Evolutionary conservation across 768 basidiomycete genomes (phyloP), one percentile per base, ranked within the genome.

Genomic region (Rubroboletus satanas): DNA sequence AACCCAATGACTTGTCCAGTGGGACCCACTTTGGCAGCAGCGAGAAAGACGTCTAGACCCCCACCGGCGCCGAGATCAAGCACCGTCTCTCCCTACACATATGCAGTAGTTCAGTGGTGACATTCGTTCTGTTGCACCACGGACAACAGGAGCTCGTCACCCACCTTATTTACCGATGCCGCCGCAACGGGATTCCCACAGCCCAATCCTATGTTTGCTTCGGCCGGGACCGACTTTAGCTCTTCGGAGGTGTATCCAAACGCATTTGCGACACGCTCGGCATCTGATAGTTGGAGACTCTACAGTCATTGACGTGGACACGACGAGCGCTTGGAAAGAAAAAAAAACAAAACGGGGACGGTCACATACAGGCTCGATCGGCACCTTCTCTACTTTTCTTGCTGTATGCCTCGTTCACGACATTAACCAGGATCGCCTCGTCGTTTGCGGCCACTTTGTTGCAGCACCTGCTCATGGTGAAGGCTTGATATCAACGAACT

Each of bases 21-120:
- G 0, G 73, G 66, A 4, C 84, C 83, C 4, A 81, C 77, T 57
- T 77, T 77, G 0, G 63, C 51, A 2, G 81, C 81, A 0, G 82
- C 79, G 10, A 83, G 72, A 47, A 85, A 75, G 31, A 84, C 72
- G 56, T 84, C 81, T 11, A 81, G 70, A 0, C 83, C 83, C 2
- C 76, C 80, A 1, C 83, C 82, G 3, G 76, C 81, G 8, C 83
- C 83, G 7, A 85, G 72, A 62, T 85, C 80, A 2, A 85, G 62
- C 4, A 83, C 76, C 1, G 63, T 71, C 66, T 85, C 83, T 43
- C 83, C 83, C 82, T 83, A 55, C 17, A 37, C 12, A 10, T 17
- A 49, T n/a, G 1, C 5, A 18, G 23, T 9, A 42, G 33, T 26
- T 52, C 9, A 41, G 39, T 23, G 23, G 45, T 15, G 29, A 29